Percentiles rank a stretch among this genome's conserved stretches.
phyloP scores from a whole-genome alignment of 2,329 filamentous ascomycete species.

The Colletotrichum viniferum region DNA sequence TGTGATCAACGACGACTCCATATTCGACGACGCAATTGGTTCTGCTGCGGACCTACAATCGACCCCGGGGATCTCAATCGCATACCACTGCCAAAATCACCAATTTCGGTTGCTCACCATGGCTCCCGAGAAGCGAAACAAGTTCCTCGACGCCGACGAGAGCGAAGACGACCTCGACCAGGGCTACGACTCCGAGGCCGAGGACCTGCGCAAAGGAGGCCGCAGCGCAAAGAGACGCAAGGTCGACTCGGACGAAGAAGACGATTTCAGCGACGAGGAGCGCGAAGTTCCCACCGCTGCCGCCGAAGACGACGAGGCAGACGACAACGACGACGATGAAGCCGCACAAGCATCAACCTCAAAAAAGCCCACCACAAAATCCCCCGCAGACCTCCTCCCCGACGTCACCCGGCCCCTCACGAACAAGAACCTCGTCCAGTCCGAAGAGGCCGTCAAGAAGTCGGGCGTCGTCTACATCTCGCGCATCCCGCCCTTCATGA shows the following conservation, averaged over 20 bases:
- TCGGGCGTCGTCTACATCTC: slow-evolving; percentile 86
- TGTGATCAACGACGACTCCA: neutral
- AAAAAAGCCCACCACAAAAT: slow-evolving; percentile 27
- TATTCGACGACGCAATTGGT: neutral
- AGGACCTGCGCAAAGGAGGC: slow-evolving; percentile 70
- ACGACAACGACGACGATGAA: slow-evolving; percentile 32
- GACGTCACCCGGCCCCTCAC: slow-evolving; percentile 59
- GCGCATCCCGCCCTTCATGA: slow-evolving; percentile 88
- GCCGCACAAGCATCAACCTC: neutral
- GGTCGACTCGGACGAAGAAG: slow-evolving; percentile 49
- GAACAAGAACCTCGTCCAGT: slow-evolving; percentile 71
- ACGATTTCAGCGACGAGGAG: slow-evolving; percentile 41
- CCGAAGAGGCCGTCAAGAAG: slow-evolving; percentile 68
- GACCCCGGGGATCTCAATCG: neutral
- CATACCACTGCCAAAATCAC: rapidly evolving
- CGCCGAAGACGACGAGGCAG: slow-evolving; percentile 32
- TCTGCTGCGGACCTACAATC: neutral
- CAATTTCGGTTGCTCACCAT: slow-evolving; percentile 42
- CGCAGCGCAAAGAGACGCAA: slow-evolving; percentile 68
- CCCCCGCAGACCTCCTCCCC: slow-evolving; percentile 37
- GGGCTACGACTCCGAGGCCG: slow-evolving; percentile 70
- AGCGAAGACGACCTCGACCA: slow-evolving; percentile 63
- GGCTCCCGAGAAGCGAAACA: slow-evolving; percentile 72
- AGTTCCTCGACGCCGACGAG: slow-evolving; percentile 68
- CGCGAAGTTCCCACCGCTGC: slow-evolving; percentile 26